Conservation (phyloP, 129 eudicot genomes). For the Scalesia atractyloides region DNA sequence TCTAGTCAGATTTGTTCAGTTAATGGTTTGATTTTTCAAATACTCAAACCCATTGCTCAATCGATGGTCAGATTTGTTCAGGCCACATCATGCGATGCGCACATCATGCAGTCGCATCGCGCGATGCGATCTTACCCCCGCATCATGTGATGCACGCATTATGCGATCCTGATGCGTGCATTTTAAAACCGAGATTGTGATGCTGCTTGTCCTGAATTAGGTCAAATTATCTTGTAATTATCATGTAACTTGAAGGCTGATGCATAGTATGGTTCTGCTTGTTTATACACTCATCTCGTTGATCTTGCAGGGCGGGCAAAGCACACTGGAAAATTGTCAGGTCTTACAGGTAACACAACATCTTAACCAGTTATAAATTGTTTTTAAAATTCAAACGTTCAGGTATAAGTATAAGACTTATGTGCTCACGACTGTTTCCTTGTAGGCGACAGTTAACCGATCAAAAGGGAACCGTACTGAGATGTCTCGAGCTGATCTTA, state of each 20-base stretch:
- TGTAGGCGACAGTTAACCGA: conserved; percentile 87
- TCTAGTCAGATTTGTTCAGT: too few relatives aligned
- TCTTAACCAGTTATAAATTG: neutral
- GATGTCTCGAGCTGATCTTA: conserved; percentile 79
- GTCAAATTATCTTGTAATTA: neutral
- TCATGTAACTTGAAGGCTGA: too few relatives aligned
- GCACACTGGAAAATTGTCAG: conserved; percentile 37
- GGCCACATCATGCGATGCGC: too few relatives aligned
- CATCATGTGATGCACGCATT: too few relatives aligned
- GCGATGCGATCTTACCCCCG: too few relatives aligned
- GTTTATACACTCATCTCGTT: conserved; percentile 13
- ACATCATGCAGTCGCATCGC: too few relatives aligned
- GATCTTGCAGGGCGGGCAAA: conserved; percentile 32
- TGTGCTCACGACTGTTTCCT: neutral
- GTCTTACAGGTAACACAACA: conserved; percentile 28
- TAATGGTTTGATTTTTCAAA: too few relatives aligned
- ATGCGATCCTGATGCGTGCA: too few relatives aligned
- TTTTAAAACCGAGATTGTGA: too few relatives aligned
- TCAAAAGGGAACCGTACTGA: conserved; percentile 95
- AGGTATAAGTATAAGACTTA: conserved; percentile 10
- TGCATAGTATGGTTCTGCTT: neutral
- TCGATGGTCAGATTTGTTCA: too few relatives aligned
- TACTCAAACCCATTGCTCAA: too few relatives aligned
- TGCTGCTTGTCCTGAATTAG: neutral
- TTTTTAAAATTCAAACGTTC: neutral